A percentile compares a stretch with the other conserved stretches of the same genome.
Conservation (phyloP, 2,329 filamentous ascomycete species). For the Penicillium polonicum region DNA sequence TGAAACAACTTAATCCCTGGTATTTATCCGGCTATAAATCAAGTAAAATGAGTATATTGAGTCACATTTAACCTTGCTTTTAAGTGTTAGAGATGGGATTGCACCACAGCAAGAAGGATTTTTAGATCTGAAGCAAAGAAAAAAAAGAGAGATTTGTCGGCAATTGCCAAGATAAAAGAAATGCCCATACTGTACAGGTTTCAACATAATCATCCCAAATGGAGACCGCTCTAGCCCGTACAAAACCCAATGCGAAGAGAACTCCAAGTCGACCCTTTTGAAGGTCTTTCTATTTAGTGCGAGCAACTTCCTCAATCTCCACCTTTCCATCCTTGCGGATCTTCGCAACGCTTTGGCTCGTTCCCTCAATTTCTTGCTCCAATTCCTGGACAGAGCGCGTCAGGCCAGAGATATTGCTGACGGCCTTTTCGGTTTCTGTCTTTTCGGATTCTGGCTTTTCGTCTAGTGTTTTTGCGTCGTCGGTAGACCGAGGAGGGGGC, state of each 20-base stretch:
- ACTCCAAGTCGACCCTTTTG: slow-evolving; percentile 9
- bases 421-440: slow-evolving; percentile 24
- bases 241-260: slow-evolving; percentile 16
- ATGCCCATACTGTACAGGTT: slow-evolving; percentile 28
- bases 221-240: slow-evolving; percentile 21
- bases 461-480: slow-evolving; percentile 11
- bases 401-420: slow-evolving; percentile 26
- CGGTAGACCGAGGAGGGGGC: slow-evolving; percentile 51
- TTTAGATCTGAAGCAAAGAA: background rate
- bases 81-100: too few relatives aligned
- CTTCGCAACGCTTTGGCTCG: slow-evolving; percentile 49
- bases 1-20: background rate
- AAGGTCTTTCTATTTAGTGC: slow-evolving; percentile 18
- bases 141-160: slow-evolving; percentile 13
- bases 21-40: too few relatives aligned
- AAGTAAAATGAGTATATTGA: too few relatives aligned
- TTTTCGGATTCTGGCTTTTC: slow-evolving; percentile 7
- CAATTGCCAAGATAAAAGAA: slow-evolving; percentile 14
- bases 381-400: slow-evolving; percentile 31
- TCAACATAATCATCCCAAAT: slow-evolving; percentile 15
- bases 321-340: slow-evolving; percentile 64
- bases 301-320: slow-evolving; percentile 52
- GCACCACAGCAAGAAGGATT: too few relatives aligned
- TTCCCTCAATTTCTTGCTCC: slow-evolving; percentile 32
- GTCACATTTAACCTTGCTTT: too few relatives aligned